Base-by-base conservation (phyloP, 2,329 filamentous ascomycete genomes). In the Penicillium paneum region DNA sequence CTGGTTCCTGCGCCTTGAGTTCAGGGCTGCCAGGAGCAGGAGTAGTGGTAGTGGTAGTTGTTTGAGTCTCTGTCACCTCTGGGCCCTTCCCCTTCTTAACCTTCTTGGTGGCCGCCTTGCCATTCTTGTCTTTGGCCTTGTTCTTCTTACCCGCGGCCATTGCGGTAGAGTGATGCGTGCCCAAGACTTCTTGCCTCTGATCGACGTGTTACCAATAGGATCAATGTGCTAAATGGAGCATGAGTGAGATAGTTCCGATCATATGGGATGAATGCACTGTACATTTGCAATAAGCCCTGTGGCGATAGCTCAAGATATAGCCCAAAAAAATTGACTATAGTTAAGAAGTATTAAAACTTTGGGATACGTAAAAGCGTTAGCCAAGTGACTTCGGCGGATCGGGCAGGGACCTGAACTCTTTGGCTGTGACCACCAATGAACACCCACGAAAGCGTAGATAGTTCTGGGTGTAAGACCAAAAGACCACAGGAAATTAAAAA, bases 141-240 rank as follows among this genome's bases (percentile, higher is more conserved):
- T 53, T 47, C 56, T 70, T 70, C 62, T 70, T 71, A 56, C 63
- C 54, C 31, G 57, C 55, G 32, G 56, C 67, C 68, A 72, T 72
- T 17, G 54, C 63, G 54, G 54, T 54, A 55, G 57, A 57, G 45
- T 58, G 63, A 66, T 69, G 62, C 57, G 67, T 67, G 67, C 67
- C 67, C 66, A 67, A 69, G 57, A 55, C 62, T 52, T 55, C 59
- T 49, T 56, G 54, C 54, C 54, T 31, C 29, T 39, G 41, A 34
- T 34, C 59, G 59, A 64, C 69, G 69, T 71, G 69, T 71, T 64
- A 64, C 69, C 69, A 71, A 65, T 70, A 57, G 59, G 54, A 62
- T 64, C 39, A 58, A 49, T 53, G 52, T 49, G 42, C 60, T 46
- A 59, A 52, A 55, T 38, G 38, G 21, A 55, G 54, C 54, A 57